Base-by-base conservation (phyloP, 164 flowering plant genomes). In the Warburgia ugandensis region DNA sequence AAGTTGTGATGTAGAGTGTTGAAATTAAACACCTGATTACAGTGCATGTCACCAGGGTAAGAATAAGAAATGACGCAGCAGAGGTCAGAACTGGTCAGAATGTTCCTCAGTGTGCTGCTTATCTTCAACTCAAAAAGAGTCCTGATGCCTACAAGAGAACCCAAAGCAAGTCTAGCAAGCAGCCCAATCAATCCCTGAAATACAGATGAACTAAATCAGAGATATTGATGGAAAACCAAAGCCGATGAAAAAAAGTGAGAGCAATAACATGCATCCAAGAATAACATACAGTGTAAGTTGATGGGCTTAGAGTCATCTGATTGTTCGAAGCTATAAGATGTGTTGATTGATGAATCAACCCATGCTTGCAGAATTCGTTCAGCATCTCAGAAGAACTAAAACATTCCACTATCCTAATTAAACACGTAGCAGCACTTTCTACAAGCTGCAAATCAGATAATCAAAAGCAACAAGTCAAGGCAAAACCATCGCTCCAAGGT, bases 161-260 rank as follows among this genome's bases (percentile, higher is more conserved):
- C 77, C 58, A 89, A 73, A 36, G 86, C 82, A 68, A 92, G 79
- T 54, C 73, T 80, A 37, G 67, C 68, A 58, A 92, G 87, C 50
- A 86, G 35, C 55, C 84, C 81, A 41, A 89, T 71, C 74, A 92
- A 62, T 44, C 83, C 90, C 97, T 92, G 80, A 57, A 61, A 60
- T 6, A 35, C 64, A 47, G 33, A 41, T 26, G 17, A 31, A 32
- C 25, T n/a, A 48, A 41, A 37, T 38, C 6, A 4, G 19, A 36
- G 23, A 32, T 53, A 13, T 47, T 28, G 20, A 39, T 39, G 32
- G 52, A 37, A 59, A 0, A 30, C 20, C 8, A 21, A 27, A 23
- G 5, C 11, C 22, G 17, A 12, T 7, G 11, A 12, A 16, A 25
- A n/a, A n/a, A n/a, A n/a, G n/a, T 3, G n/a, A 36, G 41, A 37